phyloP scores from a whole-genome alignment of 306 rosid species.

The Albizia julibrissin region DNA sequence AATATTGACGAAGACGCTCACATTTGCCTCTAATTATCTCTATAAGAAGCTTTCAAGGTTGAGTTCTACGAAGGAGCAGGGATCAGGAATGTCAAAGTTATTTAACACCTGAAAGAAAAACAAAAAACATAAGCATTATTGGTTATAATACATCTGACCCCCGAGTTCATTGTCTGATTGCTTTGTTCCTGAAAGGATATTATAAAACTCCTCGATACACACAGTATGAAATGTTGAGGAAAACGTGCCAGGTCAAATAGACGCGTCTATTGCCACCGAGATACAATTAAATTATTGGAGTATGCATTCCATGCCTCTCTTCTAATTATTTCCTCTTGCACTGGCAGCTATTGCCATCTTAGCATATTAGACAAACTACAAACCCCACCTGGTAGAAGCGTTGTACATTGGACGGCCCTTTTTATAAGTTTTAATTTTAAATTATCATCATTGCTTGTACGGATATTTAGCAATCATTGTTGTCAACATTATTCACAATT shows the following conservation, averaged over 20 bases:
- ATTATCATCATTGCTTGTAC: not conserved
- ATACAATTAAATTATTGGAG: not conserved
- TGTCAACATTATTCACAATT: not conserved
- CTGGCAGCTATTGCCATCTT: too few relatives aligned
- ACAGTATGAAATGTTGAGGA: too few relatives aligned
- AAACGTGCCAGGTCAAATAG: too few relatives aligned
- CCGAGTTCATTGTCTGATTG: not conserved
- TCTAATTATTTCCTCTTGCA: not conserved
- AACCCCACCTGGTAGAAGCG: too few relatives aligned
- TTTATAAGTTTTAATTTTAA: too few relatives aligned
- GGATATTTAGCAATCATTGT: not conserved
- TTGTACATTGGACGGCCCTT: too few relatives aligned
- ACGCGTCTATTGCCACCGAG: not conserved
- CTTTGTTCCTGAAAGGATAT: not conserved
- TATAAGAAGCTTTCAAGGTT: conserved; percentile 65
- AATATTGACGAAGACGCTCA: conserved; percentile 38
- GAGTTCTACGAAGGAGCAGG: conserved; percentile 88
- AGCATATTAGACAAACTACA: too few relatives aligned
- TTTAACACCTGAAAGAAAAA: conserved; percentile 63
- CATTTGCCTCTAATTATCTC: conserved; percentile 37
- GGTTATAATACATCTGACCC: conserved; percentile 9
- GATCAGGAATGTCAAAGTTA: conserved; percentile 90
- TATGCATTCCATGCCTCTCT: not conserved
- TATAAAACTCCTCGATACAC: not conserved
- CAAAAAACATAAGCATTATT: not conserved